Percentiles rank a stretch among this genome's conserved stretches.
phyloP scores from a whole-genome alignment of 768 basidiomycete genomes.

The Leucocoprinus leucothites region DNA sequence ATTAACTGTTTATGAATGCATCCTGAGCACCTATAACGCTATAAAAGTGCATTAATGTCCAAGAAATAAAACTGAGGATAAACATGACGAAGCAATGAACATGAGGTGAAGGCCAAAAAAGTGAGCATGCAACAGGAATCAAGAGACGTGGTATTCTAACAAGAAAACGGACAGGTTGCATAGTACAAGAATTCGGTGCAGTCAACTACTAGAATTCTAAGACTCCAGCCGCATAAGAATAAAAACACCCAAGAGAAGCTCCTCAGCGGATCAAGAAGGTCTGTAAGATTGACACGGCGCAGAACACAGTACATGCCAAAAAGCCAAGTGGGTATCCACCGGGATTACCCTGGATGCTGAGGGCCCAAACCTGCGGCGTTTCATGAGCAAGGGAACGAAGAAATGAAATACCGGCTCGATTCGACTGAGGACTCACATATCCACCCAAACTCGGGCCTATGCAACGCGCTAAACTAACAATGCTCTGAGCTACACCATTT shows the following conservation, averaged over 20 bases:
- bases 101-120: not conserved
- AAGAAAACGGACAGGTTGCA: not conserved
- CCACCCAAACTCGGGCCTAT: conserved; percentile 84
- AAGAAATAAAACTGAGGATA: not conserved
- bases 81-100: not conserved
- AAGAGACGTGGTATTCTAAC: not conserved
- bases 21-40: not conserved
- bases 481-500: conserved; percentile 95
- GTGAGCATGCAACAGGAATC: not conserved
- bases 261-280: conserved; percentile 71
- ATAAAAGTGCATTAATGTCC: not conserved
- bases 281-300: conserved; percentile 60
- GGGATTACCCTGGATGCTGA: conserved; percentile 64
- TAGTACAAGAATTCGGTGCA: not conserved
- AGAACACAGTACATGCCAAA: conserved; percentile 58
- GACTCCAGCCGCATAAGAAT: conserved; percentile 2
- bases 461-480: conserved; percentile 91
- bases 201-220: not conserved
- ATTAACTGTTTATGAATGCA: not conserved
- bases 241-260: not conserved
- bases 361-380: conserved; percentile 64
- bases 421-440: conserved; percentile 48
- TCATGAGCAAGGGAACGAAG: conserved; percentile 5
- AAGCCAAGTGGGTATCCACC: conserved; percentile 77
- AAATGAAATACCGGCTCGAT: not conserved